Base-by-base conservation (phyloP, 2,329 filamentous ascomycete genomes). In the Coniella vitis region DNA sequence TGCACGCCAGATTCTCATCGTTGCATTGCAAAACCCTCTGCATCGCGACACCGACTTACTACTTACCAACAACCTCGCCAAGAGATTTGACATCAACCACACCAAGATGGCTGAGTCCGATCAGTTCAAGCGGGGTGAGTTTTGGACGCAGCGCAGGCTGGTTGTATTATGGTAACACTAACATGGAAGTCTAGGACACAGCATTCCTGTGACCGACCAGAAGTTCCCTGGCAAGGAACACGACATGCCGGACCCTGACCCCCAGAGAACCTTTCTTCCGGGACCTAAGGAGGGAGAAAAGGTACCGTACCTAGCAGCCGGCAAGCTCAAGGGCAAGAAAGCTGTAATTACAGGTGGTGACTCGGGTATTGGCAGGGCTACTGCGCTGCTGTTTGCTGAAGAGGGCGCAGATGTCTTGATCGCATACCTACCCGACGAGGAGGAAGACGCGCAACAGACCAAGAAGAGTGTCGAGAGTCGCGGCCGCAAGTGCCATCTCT, bases 261-360 rank as follows among this genome's bases (percentile, higher is more conserved):
- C 54, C n/a, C 37, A 53, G 47, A 34, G 37, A 16, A 53, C 52
- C 16, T 38, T 31, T 31, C 49, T 54, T 5, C 52, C 52, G 7
- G 49, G 48, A 13, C 74, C 78, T 16, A 20, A 41, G 29, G 78
- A 85, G 51, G 83, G 84, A 34, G 79, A 80, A 12, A 82, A 79
- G 57, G 78, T 86, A 58, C 76, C 75, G 41, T 91, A 93, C 69
- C 81, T 83, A 61, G 78, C 85, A 4, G 84, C 87, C 1, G 82
- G 81, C 42, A 94, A 93, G 68, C 78, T 93, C 7, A 67, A 79
- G 58, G 86, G 81, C 54, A 87, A 84, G 66, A 86, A 80, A 51
- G 86, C 87, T 7, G 66, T 93, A 50, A 91, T 93, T 59, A 91
- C 87, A 0, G 87, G 87, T 14, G 87, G 87, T 3, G 87, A 91